Percentiles rank a stretch among this genome's conserved stretches.
These are phyloP conservation scores for Astragalus glycyphyllos DNA, from an alignment of 306 rosid genomes.

Conservation along the genomic window DNA sequence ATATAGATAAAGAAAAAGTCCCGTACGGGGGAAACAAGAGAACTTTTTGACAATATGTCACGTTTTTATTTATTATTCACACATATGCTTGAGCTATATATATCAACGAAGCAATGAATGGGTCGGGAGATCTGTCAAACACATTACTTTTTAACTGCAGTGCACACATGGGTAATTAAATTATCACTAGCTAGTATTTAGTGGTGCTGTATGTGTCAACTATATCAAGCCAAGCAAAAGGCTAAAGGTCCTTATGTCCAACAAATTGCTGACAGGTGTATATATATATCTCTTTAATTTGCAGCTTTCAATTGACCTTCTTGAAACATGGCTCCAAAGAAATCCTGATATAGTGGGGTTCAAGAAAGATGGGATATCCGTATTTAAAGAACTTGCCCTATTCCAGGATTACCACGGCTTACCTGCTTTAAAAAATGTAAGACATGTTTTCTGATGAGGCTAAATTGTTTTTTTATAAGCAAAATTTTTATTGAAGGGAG, in stretches of 20 bases:
- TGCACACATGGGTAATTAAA: slow-evolving; percentile 12
- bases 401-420: slow-evolving; percentile 92
- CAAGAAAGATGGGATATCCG: slow-evolving; percentile 60
- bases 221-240: slow-evolving; percentile 15
- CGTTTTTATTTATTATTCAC: background rate
- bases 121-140: slow-evolving; percentile 23
- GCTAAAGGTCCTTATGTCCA: no score
- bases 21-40: background rate
- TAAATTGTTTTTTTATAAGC: no score
- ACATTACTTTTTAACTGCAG: slow-evolving; percentile 12
- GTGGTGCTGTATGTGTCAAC: background rate
- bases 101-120: background rate
- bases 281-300: slow-evolving; percentile 16
- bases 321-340: slow-evolving; percentile 68
- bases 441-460: background rate
- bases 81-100: slow-evolving; percentile 5
- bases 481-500: no score
- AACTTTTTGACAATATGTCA: no score
- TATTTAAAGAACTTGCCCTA: slow-evolving; percentile 76
- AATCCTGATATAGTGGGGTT: slow-evolving; percentile 64
- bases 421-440: slow-evolving; percentile 76
- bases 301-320: slow-evolving; percentile 77
- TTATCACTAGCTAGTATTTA: background rate
- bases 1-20: background rate
- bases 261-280: background rate